Base-by-base conservation (phyloP, 495 filamentous ascomycete species). In the Podospora didyma region DNA sequence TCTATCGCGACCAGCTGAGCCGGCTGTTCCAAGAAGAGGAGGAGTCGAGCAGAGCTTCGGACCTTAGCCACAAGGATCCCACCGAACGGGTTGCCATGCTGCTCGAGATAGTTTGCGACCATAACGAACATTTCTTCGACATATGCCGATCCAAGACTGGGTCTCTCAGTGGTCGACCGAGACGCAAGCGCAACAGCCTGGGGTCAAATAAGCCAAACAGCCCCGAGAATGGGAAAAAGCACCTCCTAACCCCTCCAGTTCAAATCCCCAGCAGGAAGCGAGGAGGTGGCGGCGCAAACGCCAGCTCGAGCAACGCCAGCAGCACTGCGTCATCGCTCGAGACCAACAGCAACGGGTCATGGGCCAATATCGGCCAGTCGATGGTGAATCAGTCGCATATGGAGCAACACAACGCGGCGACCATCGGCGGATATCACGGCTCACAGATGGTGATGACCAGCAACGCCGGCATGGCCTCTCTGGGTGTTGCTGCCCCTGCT, bases 311-410 rank as follows among this genome's bases (percentile, higher is more conserved):
- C 47, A 56, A 59, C 23, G 56, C 21, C 19, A 41, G 51, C 46
- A 55, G 51, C 31, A 22, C 51, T n/a, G 39, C 58, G 12, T 60
- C 58, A 31, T 56, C 53, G 16, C 19, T 55, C 6, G 51, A 55
- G 17, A 56, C 49, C 41, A 54, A 49, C 19, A 59, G 57, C 37
- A 48, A 35, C 46, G 26, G 45, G 11, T 60, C 58, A 1, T 56
- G 53, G 58, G 35, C 24, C 7, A 52, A 58, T 11, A 28, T 45
- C 14, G 57, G 46, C 14, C 57, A 49, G 24, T 17, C 26, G 22
- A 16, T 44, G 14, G 17, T 49, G 22, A 46, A 56, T 9, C 26
- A 31, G 23, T 5, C 46, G 45, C 53, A 22, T n/a, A 48, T 39
- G 20, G 37, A 19, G 24, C 51, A 46, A 23, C 26, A 12, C 22